phyloP scores from a whole-genome alignment of 2,329 filamentous ascomycete genomes.

The Fusarium nurragi region DNA sequence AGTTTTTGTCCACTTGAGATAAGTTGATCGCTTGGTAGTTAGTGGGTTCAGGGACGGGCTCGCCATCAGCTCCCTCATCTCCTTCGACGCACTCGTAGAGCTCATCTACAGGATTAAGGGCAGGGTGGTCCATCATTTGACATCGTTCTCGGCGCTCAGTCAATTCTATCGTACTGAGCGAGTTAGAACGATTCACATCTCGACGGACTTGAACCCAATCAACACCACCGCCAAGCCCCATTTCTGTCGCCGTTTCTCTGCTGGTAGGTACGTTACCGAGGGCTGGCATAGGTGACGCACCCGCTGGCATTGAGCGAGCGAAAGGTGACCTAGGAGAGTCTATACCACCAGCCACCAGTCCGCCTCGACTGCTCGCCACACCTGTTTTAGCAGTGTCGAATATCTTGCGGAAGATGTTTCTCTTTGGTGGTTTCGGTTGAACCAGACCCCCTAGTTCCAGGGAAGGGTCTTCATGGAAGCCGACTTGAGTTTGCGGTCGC shows the following conservation, averaged over 20 bases:
- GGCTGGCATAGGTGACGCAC: slow-evolving; percentile 56
- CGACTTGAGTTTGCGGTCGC: slow-evolving; percentile 72
- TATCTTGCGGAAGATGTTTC: slow-evolving; percentile 95
- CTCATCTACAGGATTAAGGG: slow-evolving; percentile 89
- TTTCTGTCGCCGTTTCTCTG: slow-evolving; percentile 71
- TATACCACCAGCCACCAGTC: slow-evolving; percentile 69
- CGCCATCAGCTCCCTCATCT: slow-evolving; percentile 86
- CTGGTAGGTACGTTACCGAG: slow-evolving; percentile 50
- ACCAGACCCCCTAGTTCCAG: slow-evolving; percentile 81
- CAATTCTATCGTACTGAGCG: slow-evolving; percentile 87
- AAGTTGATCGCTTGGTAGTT: slow-evolving; percentile 85
- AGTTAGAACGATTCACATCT: slow-evolving; percentile 95
- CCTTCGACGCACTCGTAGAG: slow-evolving; percentile 86
- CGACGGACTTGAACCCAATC: slow-evolving; percentile 99
- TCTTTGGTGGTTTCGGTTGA: slow-evolving; percentile 79
- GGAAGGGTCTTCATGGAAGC: slow-evolving; percentile 71
- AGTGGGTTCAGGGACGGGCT: slow-evolving; percentile 81
- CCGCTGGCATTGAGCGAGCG: slow-evolving; percentile 53
- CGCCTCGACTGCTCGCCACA: slow-evolving; percentile 87
- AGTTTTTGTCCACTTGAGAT: slow-evolving; percentile 92
- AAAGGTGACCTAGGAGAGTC: slow-evolving; percentile 56
- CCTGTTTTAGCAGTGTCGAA: slow-evolving; percentile 94
- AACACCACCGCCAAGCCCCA: slow-evolving; percentile 69
- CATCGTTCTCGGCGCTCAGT: slow-evolving; percentile 87
- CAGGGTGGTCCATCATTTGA: slow-evolving; percentile 91